A percentile compares a stretch with the other conserved stretches of the same genome.
Evolutionary conservation across 106 monocot species (phyloP).

Genomic region (Dioscorea alata): DNA sequence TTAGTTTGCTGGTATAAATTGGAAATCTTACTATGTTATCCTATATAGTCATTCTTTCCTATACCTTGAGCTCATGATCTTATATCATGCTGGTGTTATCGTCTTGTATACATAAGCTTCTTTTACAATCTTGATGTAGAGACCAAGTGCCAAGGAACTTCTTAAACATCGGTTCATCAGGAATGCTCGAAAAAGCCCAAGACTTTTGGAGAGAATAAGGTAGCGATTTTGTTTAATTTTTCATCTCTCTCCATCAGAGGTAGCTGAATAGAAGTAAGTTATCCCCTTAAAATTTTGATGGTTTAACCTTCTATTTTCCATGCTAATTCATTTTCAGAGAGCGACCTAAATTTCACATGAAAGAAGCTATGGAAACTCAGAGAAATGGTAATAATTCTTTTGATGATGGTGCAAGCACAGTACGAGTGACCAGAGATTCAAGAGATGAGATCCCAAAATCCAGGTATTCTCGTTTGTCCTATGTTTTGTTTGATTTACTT

Average conservation of each 20-base stretch:
- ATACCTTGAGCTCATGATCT: no score
- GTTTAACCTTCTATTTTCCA: background rate
- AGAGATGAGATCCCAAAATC: conserved; percentile 34
- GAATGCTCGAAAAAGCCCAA: conserved; percentile 68
- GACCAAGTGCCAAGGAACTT: conserved; percentile 94
- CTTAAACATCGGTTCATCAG: conserved; percentile 86
- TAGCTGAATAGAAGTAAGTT: background rate
- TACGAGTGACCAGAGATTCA: conserved; percentile 29
- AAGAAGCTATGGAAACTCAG: conserved; percentile 30
- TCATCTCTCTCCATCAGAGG: background rate
- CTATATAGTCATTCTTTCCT: no score
- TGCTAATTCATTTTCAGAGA: conserved; percentile 42
- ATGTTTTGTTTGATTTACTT: no score
- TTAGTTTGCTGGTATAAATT: no score
- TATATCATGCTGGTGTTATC: no score
- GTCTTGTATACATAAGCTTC: background rate
- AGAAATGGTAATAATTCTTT: conserved; percentile 17
- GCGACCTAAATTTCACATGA: conserved; percentile 52
- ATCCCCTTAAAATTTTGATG: background rate
- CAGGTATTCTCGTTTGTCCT: conserved; percentile 24
- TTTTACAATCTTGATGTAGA: conserved; percentile 21
- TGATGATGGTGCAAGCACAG: conserved; percentile 29
- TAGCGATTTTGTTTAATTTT: conserved; percentile 6
- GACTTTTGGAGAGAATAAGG: conserved; percentile 94
- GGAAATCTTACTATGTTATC: no score